A percentile compares a stretch with the other conserved stretches of the same genome.
These are phyloP conservation scores for Paramecium bursaria DNA, from an alignment of 73 alveolate genomes.

Conservation along the genomic window DNA sequence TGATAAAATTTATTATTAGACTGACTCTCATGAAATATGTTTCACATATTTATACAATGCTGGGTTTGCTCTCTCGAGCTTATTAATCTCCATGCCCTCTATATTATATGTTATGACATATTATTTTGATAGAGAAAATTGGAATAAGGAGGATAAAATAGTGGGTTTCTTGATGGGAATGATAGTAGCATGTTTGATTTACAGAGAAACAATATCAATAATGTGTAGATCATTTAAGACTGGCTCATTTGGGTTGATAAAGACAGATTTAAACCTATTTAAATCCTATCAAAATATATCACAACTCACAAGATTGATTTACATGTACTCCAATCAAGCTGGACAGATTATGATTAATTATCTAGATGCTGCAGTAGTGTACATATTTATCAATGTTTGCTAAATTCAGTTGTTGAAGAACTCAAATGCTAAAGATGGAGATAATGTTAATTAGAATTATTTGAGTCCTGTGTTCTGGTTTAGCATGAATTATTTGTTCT, in stretches of 20 bases:
- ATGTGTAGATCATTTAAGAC: constrained; percentile 56
- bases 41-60: constrained; percentile 28
- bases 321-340: constrained; percentile 49
- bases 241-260: constrained; percentile 32
- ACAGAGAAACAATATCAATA: constrained; percentile 49
- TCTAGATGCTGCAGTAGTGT: constrained; percentile 2
- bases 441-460: neutral
- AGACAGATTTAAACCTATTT: constrained; percentile 35
- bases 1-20: neutral
- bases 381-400: neutral
- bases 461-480: constrained; percentile 32
- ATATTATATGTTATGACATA: constrained; percentile 34
- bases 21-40: constrained; percentile 19
- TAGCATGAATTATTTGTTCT: constrained; percentile 7
- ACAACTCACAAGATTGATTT: constrained; percentile 42
- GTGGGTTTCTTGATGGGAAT: constrained; percentile 48
- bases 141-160: constrained; percentile 62
- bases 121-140: constrained; percentile 30
- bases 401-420: neutral
- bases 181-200: constrained; percentile 30
- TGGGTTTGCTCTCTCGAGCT: constrained; percentile 23
- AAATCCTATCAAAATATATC: constrained; percentile 6
- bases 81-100: constrained; percentile 3
- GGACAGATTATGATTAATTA: constrained; percentile 14
- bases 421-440: constrained; percentile 17